Evolutionary conservation across 257 asterid genomes (phyloP), one percentile per base, ranked within the genome.

Genomic region (Euphrasia confusa): DNA sequence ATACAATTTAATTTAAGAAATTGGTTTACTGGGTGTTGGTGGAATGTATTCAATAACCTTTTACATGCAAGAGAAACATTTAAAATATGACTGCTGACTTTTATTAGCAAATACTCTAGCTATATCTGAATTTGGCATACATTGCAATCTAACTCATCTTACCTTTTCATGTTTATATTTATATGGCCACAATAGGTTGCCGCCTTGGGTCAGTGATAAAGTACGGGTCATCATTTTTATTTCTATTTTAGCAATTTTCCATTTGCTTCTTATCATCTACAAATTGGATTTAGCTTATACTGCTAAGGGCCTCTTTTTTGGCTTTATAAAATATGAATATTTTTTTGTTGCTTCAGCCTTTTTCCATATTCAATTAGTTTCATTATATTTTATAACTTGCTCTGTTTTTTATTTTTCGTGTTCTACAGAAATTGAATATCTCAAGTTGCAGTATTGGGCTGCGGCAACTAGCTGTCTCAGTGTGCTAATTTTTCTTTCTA

Each of bases 361-460:
- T 68, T 24, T 68, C 2, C 17, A 12, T 18, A 67, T 50, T 53
- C 0, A 56, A 50, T 45, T 56, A 4, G 28, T 49, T 28, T 68
- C 63, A 6, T 28, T 15, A 8, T 44, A 21, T 39, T 61, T 44
- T 21, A 21, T 45, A 63, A 57, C 65, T 26, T 52, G 67, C 33
- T 67, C 33, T 55, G 2, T 58, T 55, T 66, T 55, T 75, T 54
- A 6, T 44, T 10, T 49, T 50, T 21, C 24, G 28, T 50, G 56
- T 10, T 59, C 33, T 80, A 53, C 85, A 89, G 99, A 85, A 72
- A 72, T 87, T 57, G 90, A 87, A 68, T 80, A 85, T 72, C 83
- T 85, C 66, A 89, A 68, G 71, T 72, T 81, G 79, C 97, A 76
- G 67, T 89, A 77, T 63, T 93, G 96, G 97, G 91, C 83, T 32